Percentiles rank a stretch among this genome's conserved stretches.
These are phyloP conservation scores for Xylariales sp. DNA, from an alignment of 2,329 filamentous ascomycete genomes.

Conservation along the genomic window DNA sequence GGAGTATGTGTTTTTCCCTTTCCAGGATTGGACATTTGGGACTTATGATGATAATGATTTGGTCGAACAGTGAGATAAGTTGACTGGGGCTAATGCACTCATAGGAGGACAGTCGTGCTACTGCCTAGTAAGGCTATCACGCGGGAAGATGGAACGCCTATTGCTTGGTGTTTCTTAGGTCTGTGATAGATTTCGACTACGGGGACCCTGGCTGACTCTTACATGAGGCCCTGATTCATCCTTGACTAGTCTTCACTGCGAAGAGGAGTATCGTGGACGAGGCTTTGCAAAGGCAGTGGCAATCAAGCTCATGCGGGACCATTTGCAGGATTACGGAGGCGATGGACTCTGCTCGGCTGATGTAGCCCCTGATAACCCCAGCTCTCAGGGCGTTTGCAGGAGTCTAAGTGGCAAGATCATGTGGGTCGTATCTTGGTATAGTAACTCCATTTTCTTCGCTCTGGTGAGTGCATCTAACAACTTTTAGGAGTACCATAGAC, in stretches of 20 bases:
- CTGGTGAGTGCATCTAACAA: not conserved
- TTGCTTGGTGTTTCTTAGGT: constrained; percentile 63
- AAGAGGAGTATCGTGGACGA: constrained; percentile 53
- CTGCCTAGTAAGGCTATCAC: constrained; percentile 46
- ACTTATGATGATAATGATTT: too few species aligned
- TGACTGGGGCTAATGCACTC: not conserved
- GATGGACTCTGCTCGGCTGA: constrained; percentile 58
- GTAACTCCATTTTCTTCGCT: constrained; percentile 13
- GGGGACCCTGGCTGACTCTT: too few species aligned
- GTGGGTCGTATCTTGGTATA: constrained; percentile 59
- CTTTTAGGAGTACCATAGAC: constrained; percentile 10
- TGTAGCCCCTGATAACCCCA: constrained; percentile 55
- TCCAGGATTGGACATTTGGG: too few species aligned
- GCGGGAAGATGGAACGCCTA: constrained; percentile 38
- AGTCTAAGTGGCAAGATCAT: constrained; percentile 52
- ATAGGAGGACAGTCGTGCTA: constrained; percentile 35
- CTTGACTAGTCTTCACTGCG: constrained; percentile 57
- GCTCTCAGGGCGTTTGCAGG: constrained; percentile 58
- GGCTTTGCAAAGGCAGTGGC: constrained; percentile 61
- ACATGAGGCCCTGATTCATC: constrained; percentile 57
- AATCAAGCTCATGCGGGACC: constrained; percentile 51
- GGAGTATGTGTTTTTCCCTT: constrained; percentile 31
- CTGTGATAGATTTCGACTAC: too few species aligned
- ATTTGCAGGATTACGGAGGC: constrained; percentile 37
- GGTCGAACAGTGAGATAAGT: too few species aligned